Conservation (phyloP, 23 red algal genomes). For the Gracilariopsis chorda region DNA sequence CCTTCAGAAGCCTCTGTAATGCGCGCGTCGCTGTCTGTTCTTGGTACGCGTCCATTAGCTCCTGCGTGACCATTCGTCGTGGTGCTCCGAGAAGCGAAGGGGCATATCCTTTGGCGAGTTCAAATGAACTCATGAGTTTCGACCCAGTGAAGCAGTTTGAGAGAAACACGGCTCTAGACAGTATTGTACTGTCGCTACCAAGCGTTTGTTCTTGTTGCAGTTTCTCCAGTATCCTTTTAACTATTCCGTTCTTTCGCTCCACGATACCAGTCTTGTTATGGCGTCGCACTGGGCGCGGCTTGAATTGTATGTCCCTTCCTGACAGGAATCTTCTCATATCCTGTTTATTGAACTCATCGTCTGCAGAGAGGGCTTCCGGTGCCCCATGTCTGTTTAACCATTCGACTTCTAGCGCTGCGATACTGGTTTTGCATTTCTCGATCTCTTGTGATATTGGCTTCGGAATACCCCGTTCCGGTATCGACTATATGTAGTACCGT, state of each 20-base stretch:
- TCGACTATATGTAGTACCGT: neutral
- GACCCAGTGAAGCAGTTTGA: neutral
- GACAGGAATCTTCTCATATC: neutral
- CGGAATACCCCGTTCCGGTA: neutral
- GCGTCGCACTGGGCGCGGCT: neutral
- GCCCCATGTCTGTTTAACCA: slow-evolving; percentile 25
- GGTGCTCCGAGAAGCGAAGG: neutral
- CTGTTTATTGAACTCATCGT: no score
- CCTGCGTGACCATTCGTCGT: neutral
- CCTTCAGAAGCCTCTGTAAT: neutral
- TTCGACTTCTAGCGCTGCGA: neutral
- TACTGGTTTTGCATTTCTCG: neutral
- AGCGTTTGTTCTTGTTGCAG: neutral
- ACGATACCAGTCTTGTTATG: slow-evolving; percentile 37
- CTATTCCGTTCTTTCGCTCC: neutral
- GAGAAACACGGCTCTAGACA: neutral
- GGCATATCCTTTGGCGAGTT: neutral
- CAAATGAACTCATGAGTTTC: neutral
- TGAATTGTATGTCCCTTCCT: neutral
- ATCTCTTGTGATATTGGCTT: neutral
- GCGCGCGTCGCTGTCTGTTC: neutral
- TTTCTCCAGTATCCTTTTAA: neutral
- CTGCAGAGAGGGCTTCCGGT: neutral
- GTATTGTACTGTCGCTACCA: neutral
- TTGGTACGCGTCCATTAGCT: slow-evolving; percentile 1